Conservation (phyloP, 768 basidiomycete species). For the Tricholoma matsutake region DNA sequence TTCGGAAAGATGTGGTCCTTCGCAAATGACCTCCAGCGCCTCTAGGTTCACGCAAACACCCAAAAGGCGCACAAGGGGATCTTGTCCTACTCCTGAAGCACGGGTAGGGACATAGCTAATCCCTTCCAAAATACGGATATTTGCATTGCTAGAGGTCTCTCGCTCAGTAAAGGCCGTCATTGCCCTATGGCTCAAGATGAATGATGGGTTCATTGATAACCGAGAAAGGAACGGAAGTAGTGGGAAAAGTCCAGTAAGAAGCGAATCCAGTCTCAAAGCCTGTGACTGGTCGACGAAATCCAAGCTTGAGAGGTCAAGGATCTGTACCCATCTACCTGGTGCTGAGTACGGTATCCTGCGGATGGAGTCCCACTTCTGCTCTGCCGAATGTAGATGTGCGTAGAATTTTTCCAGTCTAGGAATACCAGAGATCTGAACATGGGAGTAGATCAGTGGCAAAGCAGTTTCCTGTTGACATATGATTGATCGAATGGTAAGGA, state of each 20-base stretch:
- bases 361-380: constrained; percentile 85
- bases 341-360: constrained; percentile 83
- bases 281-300: constrained; percentile 42
- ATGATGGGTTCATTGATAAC: constrained; percentile 52
- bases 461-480: constrained; percentile 49
- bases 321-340: constrained; percentile 84
- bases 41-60: constrained; percentile 55
- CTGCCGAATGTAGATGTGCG: constrained; percentile 55
- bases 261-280: constrained; percentile 54
- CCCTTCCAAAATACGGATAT: constrained; percentile 52
- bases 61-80: constrained; percentile 58
- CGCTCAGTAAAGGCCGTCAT: constrained; percentile 49
- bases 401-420: constrained; percentile 53
- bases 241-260: constrained; percentile 63
- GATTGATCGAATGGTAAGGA: not conserved
- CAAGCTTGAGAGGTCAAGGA: constrained; percentile 65
- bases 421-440: constrained; percentile 42
- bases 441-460: constrained; percentile 65
- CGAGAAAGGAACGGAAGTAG: constrained; percentile 60
- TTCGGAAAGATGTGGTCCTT: constrained; percentile 54
- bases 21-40: constrained; percentile 60
- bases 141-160: constrained; percentile 36
- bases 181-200: constrained; percentile 59
- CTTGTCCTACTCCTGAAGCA: constrained; percentile 38
- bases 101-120: constrained; percentile 45